Evolutionary conservation across 139 green algal species (phyloP).

Genomic region (Deuterostichococcus epilithicus): DNA sequence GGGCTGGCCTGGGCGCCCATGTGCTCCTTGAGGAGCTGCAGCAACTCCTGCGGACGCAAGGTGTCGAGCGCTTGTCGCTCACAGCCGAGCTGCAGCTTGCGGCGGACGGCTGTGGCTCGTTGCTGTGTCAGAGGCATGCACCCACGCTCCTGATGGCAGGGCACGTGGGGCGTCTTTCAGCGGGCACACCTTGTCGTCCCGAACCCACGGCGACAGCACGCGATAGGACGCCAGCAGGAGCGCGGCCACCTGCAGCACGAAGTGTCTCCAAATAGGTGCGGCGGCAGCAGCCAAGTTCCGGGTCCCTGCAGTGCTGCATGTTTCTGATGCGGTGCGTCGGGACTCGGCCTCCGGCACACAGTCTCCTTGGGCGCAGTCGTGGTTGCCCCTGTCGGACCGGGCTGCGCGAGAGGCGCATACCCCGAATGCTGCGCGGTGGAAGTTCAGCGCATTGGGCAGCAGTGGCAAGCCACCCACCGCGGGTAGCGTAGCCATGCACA

Average conservation of each 20-base stretch:
- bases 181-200: slow-evolving; percentile 24
- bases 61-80: neutral
- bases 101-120: neutral
- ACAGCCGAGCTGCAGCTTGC: neutral
- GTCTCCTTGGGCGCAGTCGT: too few relatives aligned
- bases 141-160: neutral
- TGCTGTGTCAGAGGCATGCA: neutral
- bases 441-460: too few relatives aligned
- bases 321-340: too few relatives aligned
- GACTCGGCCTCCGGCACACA: too few relatives aligned
- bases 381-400: too few relatives aligned
- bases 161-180: neutral
- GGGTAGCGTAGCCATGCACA: too few relatives aligned
- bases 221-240: slow-evolving; percentile 26
- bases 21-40: slow-evolving; percentile 34
- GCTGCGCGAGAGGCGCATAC: too few relatives aligned
- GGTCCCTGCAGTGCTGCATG: too few relatives aligned
- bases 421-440: too few relatives aligned
- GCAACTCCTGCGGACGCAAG: slow-evolving; percentile 8
- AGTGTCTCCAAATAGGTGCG: neutral
- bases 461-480: too few relatives aligned
- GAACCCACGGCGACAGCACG: slow-evolving; percentile 27
- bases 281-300: too few relatives aligned
- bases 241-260: slow-evolving; percentile 12
- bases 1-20: neutral